phyloP scores from a whole-genome alignment of 208 protist genomes.

The Acanthamoeba culbertsoni region DNA sequence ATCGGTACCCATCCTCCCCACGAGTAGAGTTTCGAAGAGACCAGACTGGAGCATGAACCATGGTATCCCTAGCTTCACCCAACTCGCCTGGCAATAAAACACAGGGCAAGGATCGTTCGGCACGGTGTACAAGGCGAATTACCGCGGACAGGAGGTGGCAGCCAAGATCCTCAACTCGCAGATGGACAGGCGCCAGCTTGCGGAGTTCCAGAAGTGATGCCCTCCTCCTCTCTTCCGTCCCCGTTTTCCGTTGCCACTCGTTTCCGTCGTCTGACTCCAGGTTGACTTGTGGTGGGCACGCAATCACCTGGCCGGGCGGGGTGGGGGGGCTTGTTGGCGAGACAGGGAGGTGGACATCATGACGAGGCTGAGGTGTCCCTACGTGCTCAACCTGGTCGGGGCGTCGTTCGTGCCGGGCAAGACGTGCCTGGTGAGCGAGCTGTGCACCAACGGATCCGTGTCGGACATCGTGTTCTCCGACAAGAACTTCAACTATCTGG shows the following conservation, averaged over 20 bases:
- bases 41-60: too few species aligned
- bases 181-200: constrained; percentile 7
- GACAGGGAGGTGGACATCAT: constrained; percentile 54
- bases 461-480: constrained; percentile 31
- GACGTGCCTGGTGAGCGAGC: constrained; percentile 15
- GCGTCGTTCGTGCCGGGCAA: constrained; percentile 48
- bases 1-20: background rate
- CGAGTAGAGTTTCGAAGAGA: constrained; percentile 23
- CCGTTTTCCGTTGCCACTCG: background rate
- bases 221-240: too few species aligned
- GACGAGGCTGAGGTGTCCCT: constrained; percentile 19
- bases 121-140: constrained; percentile 54
- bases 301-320: background rate
- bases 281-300: background rate
- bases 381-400: constrained; percentile 42
- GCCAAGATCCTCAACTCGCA: constrained; percentile 51
- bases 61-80: too few species aligned
- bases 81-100: too few species aligned
- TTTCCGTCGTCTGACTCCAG: background rate
- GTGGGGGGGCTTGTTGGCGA: too few species aligned
- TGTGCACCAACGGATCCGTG: constrained; percentile 20
- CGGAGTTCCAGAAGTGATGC: constrained; percentile 37
- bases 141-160: constrained; percentile 51
- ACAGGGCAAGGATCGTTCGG: constrained; percentile 44
- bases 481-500: constrained; percentile 45